phyloP scores from a whole-genome alignment of 2,329 filamentous ascomycete genomes.

The Piedraia hortae region DNA sequence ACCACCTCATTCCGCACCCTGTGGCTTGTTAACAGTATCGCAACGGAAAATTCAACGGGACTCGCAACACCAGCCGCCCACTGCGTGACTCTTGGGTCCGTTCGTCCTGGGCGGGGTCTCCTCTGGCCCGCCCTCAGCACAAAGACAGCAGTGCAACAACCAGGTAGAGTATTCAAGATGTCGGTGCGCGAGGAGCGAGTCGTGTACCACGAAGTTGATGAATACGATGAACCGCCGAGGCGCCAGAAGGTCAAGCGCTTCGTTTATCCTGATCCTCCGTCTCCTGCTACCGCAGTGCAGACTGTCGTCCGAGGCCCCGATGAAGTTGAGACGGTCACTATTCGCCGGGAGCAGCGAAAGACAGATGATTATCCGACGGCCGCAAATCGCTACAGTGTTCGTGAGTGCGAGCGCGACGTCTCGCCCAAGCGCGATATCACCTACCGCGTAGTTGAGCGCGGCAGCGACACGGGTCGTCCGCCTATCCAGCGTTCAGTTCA shows the following conservation, averaged over 20 bases:
- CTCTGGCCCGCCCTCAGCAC: too few relatives aligned
- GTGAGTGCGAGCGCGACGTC: constrained; percentile 10
- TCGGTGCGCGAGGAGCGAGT: constrained; percentile 14
- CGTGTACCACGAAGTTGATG: constrained; percentile 19
- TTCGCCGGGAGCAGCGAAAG: constrained; percentile 15
- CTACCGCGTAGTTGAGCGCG: constrained; percentile 11
- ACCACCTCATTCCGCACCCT: too few relatives aligned
- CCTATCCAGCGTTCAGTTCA: too few relatives aligned
- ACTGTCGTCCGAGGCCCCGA: constrained; percentile 10
- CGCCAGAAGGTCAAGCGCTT: constrained; percentile 31
- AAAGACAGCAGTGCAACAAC: too few relatives aligned
- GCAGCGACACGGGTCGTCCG: too few relatives aligned
- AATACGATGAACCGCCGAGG: constrained; percentile 14
- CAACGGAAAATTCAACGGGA: constrained; percentile 4
- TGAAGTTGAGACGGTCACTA: constrained; percentile 19
- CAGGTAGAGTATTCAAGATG: too few relatives aligned
- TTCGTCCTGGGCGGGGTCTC: too few relatives aligned
- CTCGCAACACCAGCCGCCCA: too few relatives aligned
- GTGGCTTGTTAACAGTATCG: constrained; percentile 1
- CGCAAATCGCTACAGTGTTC: constrained; percentile 17
- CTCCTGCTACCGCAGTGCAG: constrained; percentile 11
- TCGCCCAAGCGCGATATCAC: constrained; percentile 10
- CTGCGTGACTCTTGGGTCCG: too few relatives aligned
- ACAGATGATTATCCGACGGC: constrained; percentile 11
- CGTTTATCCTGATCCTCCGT: constrained; percentile 25